phyloP scores from a whole-genome alignment of 192 early-diverging fungal genomes.

The Pecoramyces ruminantium region DNA sequence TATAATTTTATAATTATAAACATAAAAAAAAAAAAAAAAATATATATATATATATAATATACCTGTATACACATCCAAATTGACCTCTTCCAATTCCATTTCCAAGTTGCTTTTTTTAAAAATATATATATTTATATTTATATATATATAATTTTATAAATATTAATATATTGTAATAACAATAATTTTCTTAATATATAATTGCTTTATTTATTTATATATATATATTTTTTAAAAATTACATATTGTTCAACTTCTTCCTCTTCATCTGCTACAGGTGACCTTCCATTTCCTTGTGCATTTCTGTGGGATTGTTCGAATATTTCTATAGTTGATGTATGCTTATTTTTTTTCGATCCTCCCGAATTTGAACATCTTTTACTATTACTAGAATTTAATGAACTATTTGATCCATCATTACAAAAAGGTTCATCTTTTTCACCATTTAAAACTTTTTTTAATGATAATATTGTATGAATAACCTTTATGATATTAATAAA shows the following conservation, averaged over 20 bases:
- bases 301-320: neutral
- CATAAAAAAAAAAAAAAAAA: too few species aligned
- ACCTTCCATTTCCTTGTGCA: neutral
- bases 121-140: constrained; percentile 16
- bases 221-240: constrained; percentile 6
- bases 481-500: constrained; percentile 22
- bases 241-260: constrained; percentile 24
- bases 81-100: constrained; percentile 78
- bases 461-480: constrained; percentile 52
- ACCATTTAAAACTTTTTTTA: constrained; percentile 19
- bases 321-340: neutral
- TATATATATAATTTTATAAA: constrained; percentile 20
- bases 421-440: neutral
- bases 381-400: neutral
- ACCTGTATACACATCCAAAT: constrained; percentile 75
- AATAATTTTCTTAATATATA: too few species aligned
- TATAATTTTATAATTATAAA: too few species aligned
- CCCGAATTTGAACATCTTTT: neutral
- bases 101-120: constrained; percentile 51
- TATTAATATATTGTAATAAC: constrained; percentile 1
- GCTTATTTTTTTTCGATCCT: neutral
- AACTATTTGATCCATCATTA: neutral
- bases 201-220: neutral
- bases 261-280: constrained; percentile 11
- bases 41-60: too few species aligned